Base-by-base conservation (phyloP, 495 filamentous ascomycete species). In the Cairneyella variabilis region DNA sequence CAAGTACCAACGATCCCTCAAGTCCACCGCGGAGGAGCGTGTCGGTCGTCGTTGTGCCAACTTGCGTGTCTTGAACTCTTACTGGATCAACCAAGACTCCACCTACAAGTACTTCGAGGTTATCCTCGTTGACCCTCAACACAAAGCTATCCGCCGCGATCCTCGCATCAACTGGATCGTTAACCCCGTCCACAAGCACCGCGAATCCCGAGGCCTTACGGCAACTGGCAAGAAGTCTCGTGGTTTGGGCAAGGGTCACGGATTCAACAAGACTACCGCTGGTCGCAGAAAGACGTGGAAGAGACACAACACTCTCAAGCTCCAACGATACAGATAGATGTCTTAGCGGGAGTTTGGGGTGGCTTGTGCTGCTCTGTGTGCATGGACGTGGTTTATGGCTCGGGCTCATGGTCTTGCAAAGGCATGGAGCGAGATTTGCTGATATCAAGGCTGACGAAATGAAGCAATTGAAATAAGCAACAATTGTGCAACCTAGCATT, bases 71-170 rank as follows among this genome's bases (percentile, higher is more conserved):
- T 84, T 99, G 71, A 99, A 97, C 83, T 96, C 91, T 63, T 99
- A 99, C 90, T 99, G 93, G 93, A 90, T 97, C 85, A 99, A 99
- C 84, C 93, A 99, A 83, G 93, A 99, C 82, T 96, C 91, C 50
- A 97, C 93, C 76, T 99, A 97, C 89, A 99, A 99, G 83, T 99
- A 97, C 85, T 99, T 83, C 79, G 93, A 99, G 78, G 84, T 99
- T 74, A 97, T 99, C 80, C 88, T 97, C 64, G 95, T 99, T 71
- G 93, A 99, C 80, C 95, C 93, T 69, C 85, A 95, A 79, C 93
- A 99, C 88, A 97, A 97, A 84, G 93, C 95, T 71, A 99, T 97
- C 80, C 92, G 93, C 74, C 90, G 88, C 63, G 93, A 99, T 76
- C 79, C 93, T 64, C 90, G 93, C 71, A 97, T 99, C 86, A 99